Percentiles rank a stretch among this genome's conserved stretches.
Evolutionary conservation across 2,329 filamentous ascomycete species (phyloP).

Genomic region (Fusarium multiceps): DNA sequence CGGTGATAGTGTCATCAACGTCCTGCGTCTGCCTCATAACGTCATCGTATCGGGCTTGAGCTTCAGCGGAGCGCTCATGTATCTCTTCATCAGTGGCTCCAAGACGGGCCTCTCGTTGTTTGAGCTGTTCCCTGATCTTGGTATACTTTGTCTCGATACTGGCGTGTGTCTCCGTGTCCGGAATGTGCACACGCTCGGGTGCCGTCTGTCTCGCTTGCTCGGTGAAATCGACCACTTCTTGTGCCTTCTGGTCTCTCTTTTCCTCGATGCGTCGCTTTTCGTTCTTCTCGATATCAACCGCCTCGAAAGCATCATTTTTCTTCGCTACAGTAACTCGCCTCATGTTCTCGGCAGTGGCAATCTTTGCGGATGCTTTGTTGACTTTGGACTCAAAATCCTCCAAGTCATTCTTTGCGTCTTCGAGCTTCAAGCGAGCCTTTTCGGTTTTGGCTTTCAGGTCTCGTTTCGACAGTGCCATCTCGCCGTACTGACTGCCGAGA

Average conservation of each 20-base stretch:
- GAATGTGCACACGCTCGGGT: constrained; percentile 68
- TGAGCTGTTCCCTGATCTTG: constrained; percentile 68
- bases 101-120: constrained; percentile 64
- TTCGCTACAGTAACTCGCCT: constrained; percentile 66
- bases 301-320: constrained; percentile 70
- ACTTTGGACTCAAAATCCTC: constrained; percentile 59
- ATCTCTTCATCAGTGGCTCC: constrained; percentile 76
- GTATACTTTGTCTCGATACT: constrained; percentile 66
- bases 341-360: constrained; percentile 59
- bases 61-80: constrained; percentile 58
- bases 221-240: constrained; percentile 64
- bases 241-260: constrained; percentile 60
- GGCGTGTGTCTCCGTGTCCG: constrained; percentile 70
- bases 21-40: constrained; percentile 57
- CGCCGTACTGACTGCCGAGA: constrained; percentile 66
- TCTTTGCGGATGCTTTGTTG: constrained; percentile 67
- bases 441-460: constrained; percentile 59
- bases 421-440: constrained; percentile 52
- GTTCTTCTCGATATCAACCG: constrained; percentile 60
- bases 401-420: constrained; percentile 51
- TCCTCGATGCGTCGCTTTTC: constrained; percentile 59
- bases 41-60: constrained; percentile 56
- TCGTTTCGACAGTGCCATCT: constrained; percentile 60
- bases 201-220: constrained; percentile 65
- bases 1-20: constrained; percentile 55